Percentiles rank a stretch among this genome's conserved stretches.
Conservation (phyloP, 805 yeast species). For the Saccharomycopsis microspora region DNA sequence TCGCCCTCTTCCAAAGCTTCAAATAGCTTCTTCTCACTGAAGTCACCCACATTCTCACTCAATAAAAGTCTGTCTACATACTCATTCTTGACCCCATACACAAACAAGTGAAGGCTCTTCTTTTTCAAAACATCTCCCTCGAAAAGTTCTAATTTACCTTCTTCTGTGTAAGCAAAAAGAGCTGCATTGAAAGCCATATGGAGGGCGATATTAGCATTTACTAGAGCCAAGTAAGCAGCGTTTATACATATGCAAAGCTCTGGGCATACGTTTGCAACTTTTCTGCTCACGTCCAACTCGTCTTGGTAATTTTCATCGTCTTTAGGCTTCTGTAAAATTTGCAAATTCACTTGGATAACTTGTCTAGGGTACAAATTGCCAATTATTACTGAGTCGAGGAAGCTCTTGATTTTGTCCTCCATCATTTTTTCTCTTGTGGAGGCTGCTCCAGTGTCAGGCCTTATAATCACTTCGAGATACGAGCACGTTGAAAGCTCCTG, state of each 20-base stretch:
- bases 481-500: constrained; percentile 78
- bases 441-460: constrained; percentile 71
- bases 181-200: constrained; percentile 9
- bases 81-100: constrained; percentile 12
- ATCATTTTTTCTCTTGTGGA: constrained; percentile 63
- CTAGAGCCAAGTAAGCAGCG: constrained; percentile 58
- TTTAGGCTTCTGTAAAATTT: constrained; percentile 36
- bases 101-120: constrained; percentile 13
- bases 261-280: constrained; percentile 24
- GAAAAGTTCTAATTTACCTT: neutral
- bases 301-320: neutral
- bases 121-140: neutral
- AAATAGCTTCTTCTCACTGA: constrained; percentile 3
- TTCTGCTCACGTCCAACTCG: neutral
- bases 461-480: constrained; percentile 63
- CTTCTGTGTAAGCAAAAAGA: constrained; percentile 1
- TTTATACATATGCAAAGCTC: constrained; percentile 66
- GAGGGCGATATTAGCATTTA: constrained; percentile 72
- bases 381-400: constrained; percentile 49
- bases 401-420: constrained; percentile 57
- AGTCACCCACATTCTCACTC: constrained; percentile 11
- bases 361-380: constrained; percentile 65
- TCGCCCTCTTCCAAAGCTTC: neutral
- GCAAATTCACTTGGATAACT: constrained; percentile 57
- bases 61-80: constrained; percentile 5